A percentile compares a stretch with the other conserved stretches of the same genome.
These are phyloP conservation scores for Syzygium malaccense DNA, from an alignment of 441 rosid species.

Conservation along the genomic window DNA sequence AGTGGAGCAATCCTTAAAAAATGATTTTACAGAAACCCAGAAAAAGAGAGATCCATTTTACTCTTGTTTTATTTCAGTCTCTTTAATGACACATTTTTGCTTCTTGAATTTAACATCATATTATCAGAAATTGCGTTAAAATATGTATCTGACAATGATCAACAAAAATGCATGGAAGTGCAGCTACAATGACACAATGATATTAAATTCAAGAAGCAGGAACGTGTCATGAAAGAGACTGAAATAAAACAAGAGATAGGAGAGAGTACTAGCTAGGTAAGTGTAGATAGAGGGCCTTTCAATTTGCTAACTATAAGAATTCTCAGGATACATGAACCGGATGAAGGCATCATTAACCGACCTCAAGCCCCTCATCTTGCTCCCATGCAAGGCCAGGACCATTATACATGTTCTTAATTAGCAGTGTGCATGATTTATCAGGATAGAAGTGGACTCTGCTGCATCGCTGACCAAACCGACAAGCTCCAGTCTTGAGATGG, in stretches of 20 bases:
- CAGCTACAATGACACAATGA: not conserved
- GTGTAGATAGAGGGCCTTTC: not conserved
- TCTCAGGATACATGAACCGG: constrained; percentile 84
- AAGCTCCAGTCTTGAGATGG: constrained; percentile 95
- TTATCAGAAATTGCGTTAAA: not conserved
- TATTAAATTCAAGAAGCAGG: not conserved
- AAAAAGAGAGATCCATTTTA: not conserved
- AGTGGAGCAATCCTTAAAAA: not conserved
- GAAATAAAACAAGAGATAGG: not conserved
- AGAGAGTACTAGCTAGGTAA: not conserved
- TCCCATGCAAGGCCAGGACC: constrained; percentile 96
- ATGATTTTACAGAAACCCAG: not conserved
- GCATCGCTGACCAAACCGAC: constrained; percentile 94
- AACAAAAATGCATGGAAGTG: not conserved
- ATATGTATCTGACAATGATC: not conserved
- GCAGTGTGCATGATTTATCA: constrained; percentile 70
- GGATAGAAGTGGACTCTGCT: constrained; percentile 97
- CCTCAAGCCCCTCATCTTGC: constrained; percentile 99
- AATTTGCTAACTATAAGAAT: not conserved
- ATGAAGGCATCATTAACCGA: constrained; percentile 74
- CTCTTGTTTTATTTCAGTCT: no score
- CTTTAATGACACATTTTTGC: no score
- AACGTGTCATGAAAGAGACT: not conserved
- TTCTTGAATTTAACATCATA: not conserved
- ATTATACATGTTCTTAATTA: constrained; percentile 88